These are phyloP conservation scores for Phytophthora ramorum DNA, from an alignment of 352 stramenopile species.

Conservation along the genomic window DNA sequence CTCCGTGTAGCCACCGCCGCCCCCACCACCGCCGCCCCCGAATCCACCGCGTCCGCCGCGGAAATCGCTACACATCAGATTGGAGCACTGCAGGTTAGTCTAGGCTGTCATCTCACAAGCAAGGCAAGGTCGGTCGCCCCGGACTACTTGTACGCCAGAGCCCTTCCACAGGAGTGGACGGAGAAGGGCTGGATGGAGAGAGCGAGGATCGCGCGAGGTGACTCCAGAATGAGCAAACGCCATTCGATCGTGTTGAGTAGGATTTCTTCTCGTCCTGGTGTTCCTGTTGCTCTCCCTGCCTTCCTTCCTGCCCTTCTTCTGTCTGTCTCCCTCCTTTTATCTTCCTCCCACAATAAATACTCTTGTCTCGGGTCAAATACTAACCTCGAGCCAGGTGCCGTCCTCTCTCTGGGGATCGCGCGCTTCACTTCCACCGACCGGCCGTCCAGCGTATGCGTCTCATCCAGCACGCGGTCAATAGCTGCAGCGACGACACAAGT, in stretches of 20 bases:
- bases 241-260: conserved; percentile 50
- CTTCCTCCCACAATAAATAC: conserved; percentile 35
- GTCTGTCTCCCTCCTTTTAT: conserved; percentile 30
- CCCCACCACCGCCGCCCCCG: conserved; percentile 31
- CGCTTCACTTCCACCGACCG: conserved; percentile 93
- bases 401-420: conserved; percentile 89
- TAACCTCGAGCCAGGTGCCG: conserved; percentile 75
- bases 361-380: conserved; percentile 42
- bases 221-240: conserved; percentile 38
- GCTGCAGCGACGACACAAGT: conserved; percentile 44
- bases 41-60: conserved; percentile 41
- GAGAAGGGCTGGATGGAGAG: conserved; percentile 44
- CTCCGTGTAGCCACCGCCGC: conserved; percentile 53
- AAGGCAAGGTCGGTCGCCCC: not conserved
- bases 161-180: conserved; percentile 31
- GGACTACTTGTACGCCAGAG: conserved; percentile 30
- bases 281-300: conserved; percentile 34
- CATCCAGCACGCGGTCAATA: conserved; percentile 83
- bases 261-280: conserved; percentile 32
- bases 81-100: conserved; percentile 33
- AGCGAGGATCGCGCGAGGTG: conserved; percentile 35
- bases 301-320: conserved; percentile 41
- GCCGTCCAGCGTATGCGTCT: conserved; percentile 91
- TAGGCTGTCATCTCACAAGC: not conserved
- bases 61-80: conserved; percentile 44